Evolutionary conservation across 495 filamentous ascomycete species (phyloP), one percentile per base, ranked within the genome.

Genomic region (Penicillium longicatenatum): DNA sequence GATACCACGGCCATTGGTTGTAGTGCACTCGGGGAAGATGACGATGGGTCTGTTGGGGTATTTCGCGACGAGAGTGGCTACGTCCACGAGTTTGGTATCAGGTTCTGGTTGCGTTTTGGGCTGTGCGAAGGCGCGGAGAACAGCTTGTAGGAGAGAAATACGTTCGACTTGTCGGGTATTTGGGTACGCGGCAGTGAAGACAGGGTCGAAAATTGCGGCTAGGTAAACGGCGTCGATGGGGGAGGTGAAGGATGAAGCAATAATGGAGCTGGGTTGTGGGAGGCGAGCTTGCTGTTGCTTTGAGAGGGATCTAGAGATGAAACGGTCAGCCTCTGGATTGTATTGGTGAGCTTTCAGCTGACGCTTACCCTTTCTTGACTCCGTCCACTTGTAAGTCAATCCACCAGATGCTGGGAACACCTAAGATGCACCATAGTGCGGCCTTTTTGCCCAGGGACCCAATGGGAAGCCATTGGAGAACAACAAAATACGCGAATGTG

Each of bases 301-400:
- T 11, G 82, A 74, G 8, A 86, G 77, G 6, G 83, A 83, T 24
- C 82, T 86, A 42, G 14, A 21, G 9, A 22, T 31, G 31, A 20
- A 45, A 26, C 53, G 35, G 21, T 37, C 3, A 58, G 41, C 30
- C 2, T 29, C 9, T 17, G 24, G 0, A 2, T 11, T 35, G 11
- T 33, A 6, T 31, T 31, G 1, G 10, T 50, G 9, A 4, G 3
- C 6, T 31, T n/a, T 31, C n/a, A n/a, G n/a, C 22, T 50, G n/a
- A 16, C 8, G 4, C 56, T 6, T 35, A 88, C 79, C 94, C 94
- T 78, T 91, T 92, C 73, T 88, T 88, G 35, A 99, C 94, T 30
- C 93, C 92, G 68, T 98, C 94, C 42, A 99, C 88, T 64, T 97
- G 93, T 1, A 99, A 79, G 72, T 98, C 94, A 49, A 97, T 88